These are phyloP conservation scores for Colletotrichum shisoi DNA, from an alignment of 2,329 filamentous ascomycete genomes.

Conservation along the genomic window DNA sequence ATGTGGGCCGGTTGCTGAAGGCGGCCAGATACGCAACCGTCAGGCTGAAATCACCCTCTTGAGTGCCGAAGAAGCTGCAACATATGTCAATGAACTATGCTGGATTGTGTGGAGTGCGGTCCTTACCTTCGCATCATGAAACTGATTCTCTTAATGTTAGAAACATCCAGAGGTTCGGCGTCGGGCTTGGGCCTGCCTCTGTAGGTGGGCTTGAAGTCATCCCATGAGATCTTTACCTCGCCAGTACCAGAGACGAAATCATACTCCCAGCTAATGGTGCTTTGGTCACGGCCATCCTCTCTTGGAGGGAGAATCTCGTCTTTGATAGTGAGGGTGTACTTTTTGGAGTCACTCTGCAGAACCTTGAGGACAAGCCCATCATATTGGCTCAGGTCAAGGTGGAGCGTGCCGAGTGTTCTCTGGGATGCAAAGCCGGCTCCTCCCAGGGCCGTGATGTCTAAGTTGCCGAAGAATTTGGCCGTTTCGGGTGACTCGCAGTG, in stretches of 20 bases:
- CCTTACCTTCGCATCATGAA: slow-evolving; percentile 83
- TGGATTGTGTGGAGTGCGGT: background rate
- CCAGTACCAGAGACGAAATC: slow-evolving; percentile 61
- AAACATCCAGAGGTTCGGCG: slow-evolving; percentile 65
- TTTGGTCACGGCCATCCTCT: slow-evolving; percentile 73
- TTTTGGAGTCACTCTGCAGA: slow-evolving; percentile 65
- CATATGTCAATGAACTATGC: slow-evolving; percentile 35
- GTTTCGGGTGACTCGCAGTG: slow-evolving; percentile 45
- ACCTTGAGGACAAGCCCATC: slow-evolving; percentile 67
- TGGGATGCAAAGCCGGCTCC: slow-evolving; percentile 86
- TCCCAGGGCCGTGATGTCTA: slow-evolving; percentile 78
- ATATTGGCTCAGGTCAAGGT: slow-evolving; percentile 70
- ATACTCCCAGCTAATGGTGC: slow-evolving; percentile 76
- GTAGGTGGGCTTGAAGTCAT: slow-evolving; percentile 74
- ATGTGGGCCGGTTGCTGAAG: slow-evolving; percentile 19
- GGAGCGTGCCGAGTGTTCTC: slow-evolving; percentile 66
- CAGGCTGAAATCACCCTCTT: slow-evolving; percentile 73
- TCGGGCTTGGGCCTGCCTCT: slow-evolving; percentile 71
- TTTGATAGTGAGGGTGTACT: slow-evolving; percentile 78
- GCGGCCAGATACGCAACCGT: slow-evolving; percentile 50
- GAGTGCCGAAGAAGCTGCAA: slow-evolving; percentile 75
- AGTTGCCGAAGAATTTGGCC: slow-evolving; percentile 71
- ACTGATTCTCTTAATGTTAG: slow-evolving; percentile 70
- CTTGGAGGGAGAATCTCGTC: slow-evolving; percentile 67
- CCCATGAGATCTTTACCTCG: slow-evolving; percentile 68